Evolutionary conservation across 106 monocot species (phyloP).

Genomic region (Cymbidium sinense): DNA sequence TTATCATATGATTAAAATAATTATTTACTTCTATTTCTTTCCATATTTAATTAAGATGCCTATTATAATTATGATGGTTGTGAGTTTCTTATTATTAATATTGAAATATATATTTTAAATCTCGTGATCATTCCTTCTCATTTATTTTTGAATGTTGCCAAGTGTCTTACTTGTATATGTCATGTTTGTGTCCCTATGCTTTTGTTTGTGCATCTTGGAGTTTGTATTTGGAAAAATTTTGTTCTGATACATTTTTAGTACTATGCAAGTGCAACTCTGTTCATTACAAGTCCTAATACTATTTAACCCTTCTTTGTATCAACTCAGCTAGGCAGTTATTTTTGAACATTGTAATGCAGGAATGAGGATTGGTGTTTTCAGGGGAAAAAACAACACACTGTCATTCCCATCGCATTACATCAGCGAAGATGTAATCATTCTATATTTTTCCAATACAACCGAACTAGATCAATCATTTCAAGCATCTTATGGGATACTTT

Average conservation of each 20-base stretch:
- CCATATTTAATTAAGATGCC: no score
- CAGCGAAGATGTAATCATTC: conserved; percentile 79
- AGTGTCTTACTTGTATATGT: background rate
- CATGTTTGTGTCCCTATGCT: background rate
- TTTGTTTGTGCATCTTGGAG: background rate
- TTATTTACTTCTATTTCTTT: no score
- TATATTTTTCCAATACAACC: background rate
- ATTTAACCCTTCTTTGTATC: background rate
- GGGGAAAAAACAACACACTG: conserved; percentile 61
- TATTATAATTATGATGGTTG: background rate
- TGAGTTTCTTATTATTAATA: background rate
- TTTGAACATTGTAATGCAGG: conserved; percentile 37
- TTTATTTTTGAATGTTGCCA: background rate
- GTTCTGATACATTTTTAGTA: background rate
- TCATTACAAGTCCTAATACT: background rate
- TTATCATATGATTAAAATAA: no score
- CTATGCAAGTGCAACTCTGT: background rate
- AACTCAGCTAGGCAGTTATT: background rate
- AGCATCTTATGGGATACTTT: background rate
- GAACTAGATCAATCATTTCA: background rate
- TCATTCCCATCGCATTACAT: conserved; percentile 96
- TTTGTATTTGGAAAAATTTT: background rate
- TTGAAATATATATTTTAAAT: background rate
- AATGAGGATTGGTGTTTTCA: conserved; percentile 70
- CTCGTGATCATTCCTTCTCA: background rate